Base-by-base conservation (phyloP, 805 yeast species). In the Danielia reshetovae region DNA sequence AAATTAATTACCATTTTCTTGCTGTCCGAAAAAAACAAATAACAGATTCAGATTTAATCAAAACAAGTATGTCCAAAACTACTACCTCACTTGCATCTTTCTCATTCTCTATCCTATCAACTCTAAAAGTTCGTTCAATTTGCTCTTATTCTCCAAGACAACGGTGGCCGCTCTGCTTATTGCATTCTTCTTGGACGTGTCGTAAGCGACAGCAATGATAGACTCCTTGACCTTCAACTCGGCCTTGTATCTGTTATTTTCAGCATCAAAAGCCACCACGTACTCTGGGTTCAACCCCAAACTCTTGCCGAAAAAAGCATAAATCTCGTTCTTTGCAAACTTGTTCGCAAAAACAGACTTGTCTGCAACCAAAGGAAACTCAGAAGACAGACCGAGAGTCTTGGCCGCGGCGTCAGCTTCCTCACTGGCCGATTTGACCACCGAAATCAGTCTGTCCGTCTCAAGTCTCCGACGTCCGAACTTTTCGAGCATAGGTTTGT, bases 401-500 rank as follows among this genome's bases (percentile, higher is more conserved):
- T 4, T 12, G 13, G 2, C 18, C 18, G 22, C 25, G 13, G 7
- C 6, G 12, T 14, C 19, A 18, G 27, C 32, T 3, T 9, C 22
- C 21, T 24, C 21, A 9, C 32, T 15, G 3, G 30, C 8, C 17
- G 17, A 18, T 19, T 35, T 40, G 10, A 40, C 36, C 24, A 31
- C 39, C 10, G 48, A 38, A 2, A 36, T 32, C 3, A 46, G 30
- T 5, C 49, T 44, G 30, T 55, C 60, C 7, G 54, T 51, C 27
- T 45, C 50, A 31, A 51, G 39, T 65, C 95, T 65, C 14, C 70
- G 40, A 26, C 68, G 66, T 10, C 77, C 75, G 53, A 74, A 85
- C 48, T 80, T 80, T 40, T 82, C 89, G 30, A 87, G 65, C 19
- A 76, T 38, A 0, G 62, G 64, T 27, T 72, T 73, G 42, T 85